Percentiles rank a stretch among this genome's conserved stretches.
Evolutionary conservation across 352 stramenopile genomes (phyloP).

Genomic region (Thalassiosira tumida): DNA sequence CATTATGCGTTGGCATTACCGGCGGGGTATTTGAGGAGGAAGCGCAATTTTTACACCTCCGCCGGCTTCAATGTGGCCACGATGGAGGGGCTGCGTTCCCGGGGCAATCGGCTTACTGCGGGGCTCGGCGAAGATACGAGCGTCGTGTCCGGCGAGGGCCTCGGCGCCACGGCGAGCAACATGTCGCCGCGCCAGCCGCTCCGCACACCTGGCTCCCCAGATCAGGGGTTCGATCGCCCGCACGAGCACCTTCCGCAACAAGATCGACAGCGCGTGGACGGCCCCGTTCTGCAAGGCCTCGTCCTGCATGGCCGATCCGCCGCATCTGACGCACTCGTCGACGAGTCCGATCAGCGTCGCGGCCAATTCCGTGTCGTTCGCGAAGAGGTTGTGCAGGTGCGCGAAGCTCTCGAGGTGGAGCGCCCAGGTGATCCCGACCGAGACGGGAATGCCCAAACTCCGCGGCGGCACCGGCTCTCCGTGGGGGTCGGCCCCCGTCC

Average conservation of each 20-base stretch:
- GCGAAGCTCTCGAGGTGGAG: constrained; percentile 81
- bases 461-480: constrained; percentile 64
- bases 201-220: too few species aligned
- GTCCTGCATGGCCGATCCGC: constrained; percentile 85
- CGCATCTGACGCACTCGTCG: constrained; percentile 79
- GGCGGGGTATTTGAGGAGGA: too few species aligned
- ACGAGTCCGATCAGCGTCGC: constrained; percentile 83
- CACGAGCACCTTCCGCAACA: constrained; percentile 87
- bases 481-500: neutral
- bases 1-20: too few species aligned
- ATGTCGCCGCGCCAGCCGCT: too few species aligned
- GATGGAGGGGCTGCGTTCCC: too few species aligned
- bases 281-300: constrained; percentile 88
- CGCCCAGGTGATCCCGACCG: constrained; percentile 76
- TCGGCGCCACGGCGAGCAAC: too few species aligned
- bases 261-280: constrained; percentile 85
- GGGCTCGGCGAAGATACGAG: too few species aligned
- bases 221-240: too few species aligned
- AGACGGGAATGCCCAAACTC: constrained; percentile 76
- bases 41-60: too few species aligned
- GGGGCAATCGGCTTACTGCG: too few species aligned
- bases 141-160: too few species aligned
- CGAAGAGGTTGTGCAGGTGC: constrained; percentile 85
- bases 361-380: constrained; percentile 79
- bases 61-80: too few species aligned